These are phyloP conservation scores for Wickerhamiella alocasiicola DNA, from an alignment of 805 yeast genomes.

Conservation along the genomic window DNA sequence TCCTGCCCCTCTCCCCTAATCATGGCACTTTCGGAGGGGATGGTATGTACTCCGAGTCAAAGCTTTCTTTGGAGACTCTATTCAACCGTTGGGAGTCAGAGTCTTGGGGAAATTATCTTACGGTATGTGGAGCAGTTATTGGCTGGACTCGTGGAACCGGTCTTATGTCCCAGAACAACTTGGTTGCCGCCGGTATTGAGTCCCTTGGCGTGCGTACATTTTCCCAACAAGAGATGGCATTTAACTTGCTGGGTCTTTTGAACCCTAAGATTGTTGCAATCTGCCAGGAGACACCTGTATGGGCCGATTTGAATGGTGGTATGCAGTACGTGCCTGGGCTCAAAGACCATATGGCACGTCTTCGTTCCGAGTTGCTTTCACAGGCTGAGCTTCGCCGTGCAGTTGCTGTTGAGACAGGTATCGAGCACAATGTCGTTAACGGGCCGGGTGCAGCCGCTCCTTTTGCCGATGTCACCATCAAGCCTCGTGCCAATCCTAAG, in stretches of 20 bases:
- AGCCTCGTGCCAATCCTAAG: conserved; percentile 91
- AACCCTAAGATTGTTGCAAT: conserved; percentile 72
- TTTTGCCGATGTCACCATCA: conserved; percentile 59
- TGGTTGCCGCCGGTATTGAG: conserved; percentile 96
- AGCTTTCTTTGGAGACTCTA: conserved; percentile 85
- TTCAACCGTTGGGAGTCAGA: conserved; percentile 99
- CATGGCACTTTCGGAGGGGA: conserved; percentile 99
- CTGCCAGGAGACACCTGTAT: conserved; percentile 87
- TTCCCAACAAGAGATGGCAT: conserved; percentile 98
- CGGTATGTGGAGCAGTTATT: conserved; percentile 94
- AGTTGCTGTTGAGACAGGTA: conserved; percentile 82
- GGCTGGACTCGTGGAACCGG: conserved; percentile 99
- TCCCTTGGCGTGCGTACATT: conserved; percentile 92
- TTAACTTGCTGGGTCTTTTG: conserved; percentile 89
- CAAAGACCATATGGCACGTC: conserved; percentile 69
- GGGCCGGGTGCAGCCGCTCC: conserved; percentile 86
- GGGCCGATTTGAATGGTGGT: conserved; percentile 99
- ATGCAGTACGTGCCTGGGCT: conserved; percentile 85
- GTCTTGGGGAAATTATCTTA: conserved; percentile 88
- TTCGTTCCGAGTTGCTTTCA: conserved; percentile 62
- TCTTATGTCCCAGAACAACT: conserved; percentile 92
- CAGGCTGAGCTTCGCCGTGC: conserved; percentile 90
- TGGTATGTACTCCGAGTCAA: conserved; percentile 96
- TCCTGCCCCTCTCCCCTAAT: conserved; percentile 94
- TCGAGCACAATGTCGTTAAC: conserved; percentile 73